These are phyloP conservation scores for Microsporum ferrugineum DNA, from an alignment of 2,329 filamentous ascomycete genomes.

Conservation along the genomic window DNA sequence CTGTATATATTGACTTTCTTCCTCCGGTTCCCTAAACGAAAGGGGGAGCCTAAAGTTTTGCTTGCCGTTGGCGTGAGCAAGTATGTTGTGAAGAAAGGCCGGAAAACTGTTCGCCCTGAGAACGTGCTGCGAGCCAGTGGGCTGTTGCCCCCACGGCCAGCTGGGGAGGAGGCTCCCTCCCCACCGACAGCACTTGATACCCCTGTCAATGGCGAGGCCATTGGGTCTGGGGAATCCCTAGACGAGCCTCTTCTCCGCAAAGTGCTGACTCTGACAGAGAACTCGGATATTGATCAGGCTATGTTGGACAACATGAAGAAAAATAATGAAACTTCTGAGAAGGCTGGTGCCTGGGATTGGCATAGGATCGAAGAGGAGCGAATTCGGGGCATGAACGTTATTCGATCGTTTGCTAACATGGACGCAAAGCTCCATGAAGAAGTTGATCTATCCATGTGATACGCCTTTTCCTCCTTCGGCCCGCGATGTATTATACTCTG, in stretches of 20 bases:
- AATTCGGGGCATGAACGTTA: conserved; percentile 43
- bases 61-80: conserved; percentile 64
- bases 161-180: conserved; percentile 35
- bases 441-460: conserved; percentile 1
- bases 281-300: conserved; percentile 20
- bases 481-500: not conserved
- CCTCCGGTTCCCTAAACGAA: conserved; percentile 40
- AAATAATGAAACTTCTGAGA: conserved; percentile 21
- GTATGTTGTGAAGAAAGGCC: conserved; percentile 71
- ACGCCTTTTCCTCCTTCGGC: conserved; percentile 12
- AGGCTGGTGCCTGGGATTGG: conserved; percentile 45
- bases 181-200: conserved; percentile 21
- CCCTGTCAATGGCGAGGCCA: conserved; percentile 21
- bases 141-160: conserved; percentile 62
- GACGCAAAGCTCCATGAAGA: conserved; percentile 43
- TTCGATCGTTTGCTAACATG: conserved; percentile 44
- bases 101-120: conserved; percentile 75
- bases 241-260: conserved; percentile 30
- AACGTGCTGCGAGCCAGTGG: conserved; percentile 59
- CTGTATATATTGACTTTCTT: conserved; percentile 66
- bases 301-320: conserved; percentile 22
- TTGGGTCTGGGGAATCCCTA: conserved; percentile 21
- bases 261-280: conserved; percentile 26
- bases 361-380: conserved; percentile 48
- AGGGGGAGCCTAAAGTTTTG: conserved; percentile 50